phyloP scores from a whole-genome alignment of 2,329 filamentous ascomycete genomes.

The Pseudomassariella vexata region DNA sequence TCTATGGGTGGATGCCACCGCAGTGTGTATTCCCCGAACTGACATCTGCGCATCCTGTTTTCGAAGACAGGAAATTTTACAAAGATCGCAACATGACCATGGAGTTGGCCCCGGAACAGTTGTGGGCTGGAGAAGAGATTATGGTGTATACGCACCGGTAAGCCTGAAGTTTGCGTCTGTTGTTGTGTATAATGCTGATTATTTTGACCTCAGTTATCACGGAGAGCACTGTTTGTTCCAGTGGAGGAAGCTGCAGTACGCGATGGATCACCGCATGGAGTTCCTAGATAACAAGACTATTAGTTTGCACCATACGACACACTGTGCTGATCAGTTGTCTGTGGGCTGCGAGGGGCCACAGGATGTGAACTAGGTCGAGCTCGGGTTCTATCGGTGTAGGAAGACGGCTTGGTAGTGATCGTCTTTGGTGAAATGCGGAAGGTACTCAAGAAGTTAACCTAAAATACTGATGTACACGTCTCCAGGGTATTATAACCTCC shows the following conservation, averaged over 20 bases:
- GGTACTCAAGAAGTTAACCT: background rate
- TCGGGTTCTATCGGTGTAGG: slow-evolving; percentile 14
- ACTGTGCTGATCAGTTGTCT: slow-evolving; percentile 10
- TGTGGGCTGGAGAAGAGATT: slow-evolving; percentile 11
- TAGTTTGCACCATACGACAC: slow-evolving; percentile 6
- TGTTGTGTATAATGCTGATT: slow-evolving; percentile 3
- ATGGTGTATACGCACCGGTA: slow-evolving; percentile 10
- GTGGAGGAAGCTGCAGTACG: slow-evolving; percentile 15
- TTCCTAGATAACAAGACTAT: slow-evolving; percentile 15
- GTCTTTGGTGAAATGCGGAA: background rate
- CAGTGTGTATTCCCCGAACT: slow-evolving; percentile 13
- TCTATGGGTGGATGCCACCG: slow-evolving; percentile 15
- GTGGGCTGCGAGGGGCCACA: slow-evolving; percentile 9
- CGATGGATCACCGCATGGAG: slow-evolving; percentile 10
- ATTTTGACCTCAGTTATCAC: too few species aligned
- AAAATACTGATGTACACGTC: background rate
- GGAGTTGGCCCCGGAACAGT: slow-evolving; percentile 6
- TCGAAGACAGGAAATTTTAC: slow-evolving; percentile 13
- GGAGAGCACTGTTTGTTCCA: slow-evolving; percentile 14
- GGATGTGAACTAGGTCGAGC: slow-evolving; percentile 9
- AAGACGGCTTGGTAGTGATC: slow-evolving; percentile 13
- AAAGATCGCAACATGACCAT: slow-evolving; percentile 12
- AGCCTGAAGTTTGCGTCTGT: background rate
- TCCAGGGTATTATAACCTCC: background rate
- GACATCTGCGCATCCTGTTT: slow-evolving; percentile 10